phyloP scores from a whole-genome alignment of 495 filamentous ascomycete genomes.

The Aspergillus taichungensis region DNA sequence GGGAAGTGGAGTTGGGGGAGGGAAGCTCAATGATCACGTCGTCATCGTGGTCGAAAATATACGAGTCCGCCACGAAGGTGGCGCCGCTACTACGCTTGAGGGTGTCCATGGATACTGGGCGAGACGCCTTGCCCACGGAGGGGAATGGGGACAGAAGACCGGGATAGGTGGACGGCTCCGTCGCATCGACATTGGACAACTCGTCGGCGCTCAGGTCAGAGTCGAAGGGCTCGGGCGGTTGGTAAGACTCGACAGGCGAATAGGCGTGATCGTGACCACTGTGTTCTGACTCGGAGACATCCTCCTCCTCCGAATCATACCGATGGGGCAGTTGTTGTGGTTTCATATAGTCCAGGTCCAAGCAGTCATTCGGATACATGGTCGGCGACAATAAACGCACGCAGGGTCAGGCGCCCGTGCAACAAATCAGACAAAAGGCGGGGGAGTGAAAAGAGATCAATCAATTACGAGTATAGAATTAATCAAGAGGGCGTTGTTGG shows the following conservation, averaged over 20 bases:
- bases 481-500: no score
- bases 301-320: constrained; percentile 40
- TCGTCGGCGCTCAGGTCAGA: constrained; percentile 28
- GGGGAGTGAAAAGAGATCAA: no score
- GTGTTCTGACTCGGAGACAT: constrained; percentile 32
- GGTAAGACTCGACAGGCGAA: constrained; percentile 23
- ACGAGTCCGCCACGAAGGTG: constrained; percentile 26
- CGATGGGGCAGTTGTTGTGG: constrained; percentile 27
- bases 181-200: constrained; percentile 13
- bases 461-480: no score
- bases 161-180: constrained; percentile 12
- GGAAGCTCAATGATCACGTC: constrained; percentile 33
- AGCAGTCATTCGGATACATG: constrained; percentile 20
- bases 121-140: constrained; percentile 16
- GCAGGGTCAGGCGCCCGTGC: no score
- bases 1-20: constrained; percentile 22
- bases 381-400: neutral
- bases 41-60: constrained; percentile 30
- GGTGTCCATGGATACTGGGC: constrained; percentile 34
- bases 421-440: no score
- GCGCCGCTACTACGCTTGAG: constrained; percentile 32
- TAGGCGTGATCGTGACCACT: constrained; percentile 27
- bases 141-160: constrained; percentile 16
- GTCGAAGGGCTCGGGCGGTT: constrained; percentile 16
- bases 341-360: constrained; percentile 30